phyloP scores from a whole-genome alignment of 139 green algal genomes.

The Coelastrella sp. region DNA sequence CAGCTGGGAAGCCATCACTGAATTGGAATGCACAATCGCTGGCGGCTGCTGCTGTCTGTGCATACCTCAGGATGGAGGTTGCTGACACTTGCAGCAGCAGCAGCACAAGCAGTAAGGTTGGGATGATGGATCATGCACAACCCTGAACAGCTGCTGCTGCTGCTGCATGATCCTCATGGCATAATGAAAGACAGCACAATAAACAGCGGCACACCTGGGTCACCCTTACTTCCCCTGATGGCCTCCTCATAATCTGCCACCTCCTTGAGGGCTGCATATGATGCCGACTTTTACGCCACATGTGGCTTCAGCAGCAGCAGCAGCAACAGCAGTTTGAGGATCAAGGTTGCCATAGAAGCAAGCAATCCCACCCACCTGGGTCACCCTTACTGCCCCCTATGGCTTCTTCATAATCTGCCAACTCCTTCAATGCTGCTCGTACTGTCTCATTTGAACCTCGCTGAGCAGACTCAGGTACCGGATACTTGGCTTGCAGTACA shows the following conservation, averaged over 20 bases:
- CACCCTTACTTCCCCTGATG: neutral
- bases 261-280: too few relatives aligned
- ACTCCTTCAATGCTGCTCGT: constrained; percentile 43
- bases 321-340: neutral
- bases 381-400: constrained; percentile 28
- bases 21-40: too few relatives aligned
- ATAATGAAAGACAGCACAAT: too few relatives aligned
- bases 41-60: too few relatives aligned
- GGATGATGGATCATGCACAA: too few relatives aligned
- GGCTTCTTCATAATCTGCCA: constrained; percentile 49
- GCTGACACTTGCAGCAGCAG: too few relatives aligned
- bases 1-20: too few relatives aligned
- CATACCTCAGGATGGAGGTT: too few relatives aligned
- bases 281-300: neutral
- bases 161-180: too few relatives aligned
- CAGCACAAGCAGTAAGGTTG: too few relatives aligned
- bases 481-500: constrained; percentile 50
- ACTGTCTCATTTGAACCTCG: constrained; percentile 41
- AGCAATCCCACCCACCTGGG: neutral
- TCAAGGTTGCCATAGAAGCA: neutral
- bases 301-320: neutral
- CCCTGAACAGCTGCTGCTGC: too few relatives aligned
- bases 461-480: neutral
- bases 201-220: neutral
- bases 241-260: too few relatives aligned